Conservation (phyloP, 225 moss, liverwort and hornwort species). For the Climacium dendroides region DNA sequence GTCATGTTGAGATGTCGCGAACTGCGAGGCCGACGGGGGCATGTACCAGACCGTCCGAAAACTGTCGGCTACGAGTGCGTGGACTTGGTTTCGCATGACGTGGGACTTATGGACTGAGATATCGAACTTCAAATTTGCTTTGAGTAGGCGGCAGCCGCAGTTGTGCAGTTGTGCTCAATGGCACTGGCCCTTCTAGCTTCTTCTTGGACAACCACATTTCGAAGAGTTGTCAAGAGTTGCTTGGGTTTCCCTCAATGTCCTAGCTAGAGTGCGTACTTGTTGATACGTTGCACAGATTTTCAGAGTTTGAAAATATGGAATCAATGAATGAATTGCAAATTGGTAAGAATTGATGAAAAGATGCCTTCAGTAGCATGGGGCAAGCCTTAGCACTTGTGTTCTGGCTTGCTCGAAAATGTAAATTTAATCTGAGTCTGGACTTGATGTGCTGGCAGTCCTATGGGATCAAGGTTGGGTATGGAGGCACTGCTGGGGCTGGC, state of each 20-base stretch:
- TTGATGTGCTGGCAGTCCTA: constrained; percentile 47
- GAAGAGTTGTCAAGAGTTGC: background rate
- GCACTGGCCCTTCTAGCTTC: background rate
- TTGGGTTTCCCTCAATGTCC: background rate
- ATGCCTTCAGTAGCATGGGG: background rate
- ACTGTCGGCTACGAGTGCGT: background rate
- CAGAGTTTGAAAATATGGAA: background rate
- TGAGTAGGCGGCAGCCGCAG: background rate
- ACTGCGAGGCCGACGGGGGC: too few species aligned
- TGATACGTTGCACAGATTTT: background rate
- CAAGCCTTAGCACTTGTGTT: background rate
- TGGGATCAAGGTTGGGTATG: constrained; percentile 25
- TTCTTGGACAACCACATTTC: background rate
- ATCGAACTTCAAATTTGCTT: background rate
- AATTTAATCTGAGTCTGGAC: background rate
- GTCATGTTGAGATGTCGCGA: background rate
- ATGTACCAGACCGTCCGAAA: background rate
- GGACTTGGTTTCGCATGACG: background rate
- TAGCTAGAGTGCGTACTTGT: background rate
- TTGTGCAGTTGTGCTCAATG: background rate
- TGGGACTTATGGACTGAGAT: background rate
- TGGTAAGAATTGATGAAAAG: background rate
- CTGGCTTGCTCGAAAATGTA: background rate
- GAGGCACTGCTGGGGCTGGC: constrained; percentile 41
- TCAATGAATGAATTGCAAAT: background rate